Evolutionary conservation across 2,329 filamentous ascomycete genomes (phyloP), one percentile per base, ranked within the genome.

Genomic region (Aspergillus candidus): DNA sequence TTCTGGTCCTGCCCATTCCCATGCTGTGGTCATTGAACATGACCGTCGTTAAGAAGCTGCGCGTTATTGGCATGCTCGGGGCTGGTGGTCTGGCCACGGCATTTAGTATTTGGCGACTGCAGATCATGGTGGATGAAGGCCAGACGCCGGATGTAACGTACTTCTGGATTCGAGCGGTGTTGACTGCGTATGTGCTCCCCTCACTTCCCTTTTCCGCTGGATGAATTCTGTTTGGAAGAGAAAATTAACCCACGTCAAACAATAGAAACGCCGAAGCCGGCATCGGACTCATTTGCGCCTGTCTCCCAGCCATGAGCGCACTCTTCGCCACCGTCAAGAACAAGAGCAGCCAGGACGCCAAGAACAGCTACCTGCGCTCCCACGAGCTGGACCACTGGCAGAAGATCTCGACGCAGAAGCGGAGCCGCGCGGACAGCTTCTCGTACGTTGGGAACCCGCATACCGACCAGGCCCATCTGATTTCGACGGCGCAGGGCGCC

Each of bases 31-130:
- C 51, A 29, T 52, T 63, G 35, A 49, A 60, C 5, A 52, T 62
- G 47, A 35, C 46, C 14, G 35, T 22, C 0, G 37, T 32, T 11
- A 58, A 56, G 40, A 60, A 59, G 40, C 14, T 61, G 7, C 53
- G 52, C 7, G 54, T 63, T 5, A 49, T 56, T 10, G 53, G 47
- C 5, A 47, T 61, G 18, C 50, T 63, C 32, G 48, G 59, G 3
- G 59, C 55, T 2, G 60, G 60, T 8, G 58, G 60, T 1, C 39
- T 62, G 17, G 60, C 59, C 2, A 55, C 50, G 8, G 50, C 48
- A 5, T 58, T 55, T 32, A 60, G 56, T 46, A 40, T 58, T 11
- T 52, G 52, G 38, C 55, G 60, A 2, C 42, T 63, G 39, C 44
- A 56, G 12, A 54, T 60, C 32, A 57, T 62, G 38, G 35, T 56